Percentiles rank a stretch among this genome's conserved stretches.
Evolutionary conservation across 2,329 filamentous ascomycete species (phyloP).

Genomic region (Stenocarpella maydis): DNA sequence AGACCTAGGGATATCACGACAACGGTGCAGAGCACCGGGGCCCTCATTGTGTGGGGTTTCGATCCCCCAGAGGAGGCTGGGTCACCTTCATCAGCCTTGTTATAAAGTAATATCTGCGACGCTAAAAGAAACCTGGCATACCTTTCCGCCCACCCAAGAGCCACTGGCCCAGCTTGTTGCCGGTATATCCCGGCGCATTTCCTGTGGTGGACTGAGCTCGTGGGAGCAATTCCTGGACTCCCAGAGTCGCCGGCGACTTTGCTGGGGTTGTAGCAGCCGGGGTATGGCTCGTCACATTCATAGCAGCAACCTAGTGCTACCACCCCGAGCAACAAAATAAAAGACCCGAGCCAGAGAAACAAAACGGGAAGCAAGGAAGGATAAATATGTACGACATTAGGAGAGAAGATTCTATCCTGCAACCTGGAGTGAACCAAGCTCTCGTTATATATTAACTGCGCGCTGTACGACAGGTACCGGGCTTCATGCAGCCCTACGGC

Average conservation of each 20-base stretch:
- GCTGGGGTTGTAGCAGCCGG: background rate
- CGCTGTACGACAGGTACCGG: background rate
- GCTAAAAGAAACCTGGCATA: background rate
- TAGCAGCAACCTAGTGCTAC: background rate
- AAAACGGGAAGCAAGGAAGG: background rate
- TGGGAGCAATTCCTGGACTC: background rate
- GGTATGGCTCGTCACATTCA: background rate
- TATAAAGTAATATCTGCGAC: background rate
- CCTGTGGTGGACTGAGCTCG: background rate
- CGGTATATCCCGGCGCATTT: background rate
- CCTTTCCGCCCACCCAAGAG: background rate
- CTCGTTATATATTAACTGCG: conserved; percentile 4
- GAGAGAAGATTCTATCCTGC: background rate
- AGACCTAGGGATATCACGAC: conserved; percentile 49
- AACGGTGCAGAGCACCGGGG: conserved; percentile 48
- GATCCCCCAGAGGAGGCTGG: conserved; percentile 41
- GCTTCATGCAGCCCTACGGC: conserved; percentile 19
- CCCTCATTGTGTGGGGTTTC: conserved; percentile 49
- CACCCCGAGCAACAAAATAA: background rate
- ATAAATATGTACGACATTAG: background rate
- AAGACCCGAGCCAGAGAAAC: background rate
- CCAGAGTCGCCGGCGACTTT: background rate
- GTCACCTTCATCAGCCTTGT: background rate
- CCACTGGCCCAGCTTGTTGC: background rate
- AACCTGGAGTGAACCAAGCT: background rate